phyloP scores from a whole-genome alignment of 2,329 filamentous ascomycete genomes.

The Nectriaceae sp. region DNA sequence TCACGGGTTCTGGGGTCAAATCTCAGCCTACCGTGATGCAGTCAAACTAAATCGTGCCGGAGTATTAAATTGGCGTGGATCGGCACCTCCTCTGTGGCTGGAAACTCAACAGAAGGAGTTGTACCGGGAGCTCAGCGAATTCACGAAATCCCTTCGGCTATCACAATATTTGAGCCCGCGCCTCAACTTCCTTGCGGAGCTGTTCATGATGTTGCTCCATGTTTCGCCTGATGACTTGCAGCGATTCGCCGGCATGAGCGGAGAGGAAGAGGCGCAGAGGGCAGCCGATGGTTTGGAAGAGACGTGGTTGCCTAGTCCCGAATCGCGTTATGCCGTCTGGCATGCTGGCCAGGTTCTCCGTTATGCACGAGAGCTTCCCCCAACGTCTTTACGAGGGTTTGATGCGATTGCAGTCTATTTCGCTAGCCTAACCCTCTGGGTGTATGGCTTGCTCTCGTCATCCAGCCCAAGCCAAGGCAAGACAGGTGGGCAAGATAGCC shows the following conservation, averaged over 20 bases:
- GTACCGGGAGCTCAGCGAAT: slow-evolving; percentile 17
- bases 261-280: slow-evolving; percentile 22
- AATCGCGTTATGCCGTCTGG: slow-evolving; percentile 24
- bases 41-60: too few relatives aligned
- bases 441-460: slow-evolving; percentile 18
- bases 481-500: slow-evolving; percentile 5
- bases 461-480: slow-evolving; percentile 10
- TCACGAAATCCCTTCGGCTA: slow-evolving; percentile 18
- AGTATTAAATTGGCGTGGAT: slow-evolving; percentile 5
- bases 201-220: slow-evolving; percentile 29
- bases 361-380: slow-evolving; percentile 18
- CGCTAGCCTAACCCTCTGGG: slow-evolving; percentile 24
- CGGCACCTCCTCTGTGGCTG: slow-evolving; percentile 19
- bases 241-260: slow-evolving; percentile 20
- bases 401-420: slow-evolving; percentile 26
- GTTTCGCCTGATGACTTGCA: slow-evolving; percentile 24
- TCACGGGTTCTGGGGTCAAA: slow-evolving; percentile 26
- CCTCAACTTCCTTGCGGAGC: slow-evolving; percentile 21
- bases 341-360: slow-evolving; percentile 27
- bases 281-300: slow-evolving; percentile 16
- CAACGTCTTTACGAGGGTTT: slow-evolving; percentile 22
- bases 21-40: slow-evolving; percentile 27
- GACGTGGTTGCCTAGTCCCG: slow-evolving; percentile 15
- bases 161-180: slow-evolving; percentile 9
- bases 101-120: slow-evolving; percentile 24